Base-by-base conservation (phyloP, 768 basidiomycete species). In the Auriscalpium orientale region DNA sequence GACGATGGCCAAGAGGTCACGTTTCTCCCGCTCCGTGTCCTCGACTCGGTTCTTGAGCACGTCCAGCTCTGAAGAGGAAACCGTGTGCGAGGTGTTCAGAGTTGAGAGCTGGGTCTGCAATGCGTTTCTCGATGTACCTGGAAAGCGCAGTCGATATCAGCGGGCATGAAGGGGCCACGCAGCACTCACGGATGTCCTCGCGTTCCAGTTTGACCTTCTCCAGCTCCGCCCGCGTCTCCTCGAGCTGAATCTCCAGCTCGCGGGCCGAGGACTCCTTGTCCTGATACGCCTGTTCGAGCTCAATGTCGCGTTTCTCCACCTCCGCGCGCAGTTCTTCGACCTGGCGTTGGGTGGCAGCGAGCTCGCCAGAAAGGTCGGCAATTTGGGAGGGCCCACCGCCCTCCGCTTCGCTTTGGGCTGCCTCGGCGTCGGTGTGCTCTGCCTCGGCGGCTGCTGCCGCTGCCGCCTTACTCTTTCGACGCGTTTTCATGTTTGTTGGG, bases 11-110 rank as follows among this genome's bases (percentile, higher is more conserved):
- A 95, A 76, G 48, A 97, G 79, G 59, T 95, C 91, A 36, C 92
- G 83, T 71, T 97, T 97, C 75, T 97, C 95, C 53, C 89, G 79
- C 60, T 97, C 91, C 1, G 80, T 79, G 58, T 91, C 88, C 20
- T 91, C 84, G 4, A 87, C 71, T 40, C 82, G 80, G 54, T 71
- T 78, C 60, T 78, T 82, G 38, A 90, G 66, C 7, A 71, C 67
- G 37, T 83, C 83, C 8, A 82, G 67, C 65, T 87, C 87, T 1
- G 76, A 71, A 4, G 83, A 82, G 2, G 89, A 85, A 0, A 82
- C 75, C 11, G 81, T 75, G 46, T 86, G 81, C 0, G 85, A 80
- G 38, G 64, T 79, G 11, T 80, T 78, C 6, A 90, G 70, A 0
- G 78, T 67, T 6, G 80, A 65, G 57, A 93, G 64, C 64, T 87